Evolutionary conservation across 495 filamentous ascomycete genomes (phyloP), one percentile per base, ranked within the genome.

Genomic region (Entonaema liquescens): DNA sequence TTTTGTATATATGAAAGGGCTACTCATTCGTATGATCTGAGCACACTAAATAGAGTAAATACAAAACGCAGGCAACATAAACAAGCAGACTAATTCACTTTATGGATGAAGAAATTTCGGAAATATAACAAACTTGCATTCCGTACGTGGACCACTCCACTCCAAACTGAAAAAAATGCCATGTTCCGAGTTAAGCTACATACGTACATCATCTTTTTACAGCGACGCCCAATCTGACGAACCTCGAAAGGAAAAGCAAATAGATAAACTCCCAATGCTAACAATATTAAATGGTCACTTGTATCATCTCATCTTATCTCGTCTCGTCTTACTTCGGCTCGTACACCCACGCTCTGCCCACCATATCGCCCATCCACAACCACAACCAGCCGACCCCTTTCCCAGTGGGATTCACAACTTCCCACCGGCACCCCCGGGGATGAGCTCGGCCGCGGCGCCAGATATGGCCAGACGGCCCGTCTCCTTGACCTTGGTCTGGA

Each of bases 401-500:
- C 28, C 50, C 13, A 28, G 25, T 15, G 3, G 21, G 21, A 23
- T 44, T 58, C 68, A 75, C 59, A 75, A 58, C 60, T 73, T 75
- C 11, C 65, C 70, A 2, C 36, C 65, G 3, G 6, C 17, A 38
- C 62, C 71, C 6, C 50, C 62, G 8, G 56, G 57, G 1, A 93
- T 68, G 77, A 99, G 84, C 86, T 98, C 95, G 2, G 89, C 94
- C 17, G 93, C 95, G 19, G 92, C 96, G 12, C 91, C 93, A 9
- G 88, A 87, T 80, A 99, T 97, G 68, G 91, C 92, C 70, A 94
- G 81, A 86, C 97, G 98, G 50, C 95, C 96, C 56, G 95, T 99
- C 86, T 99, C 95, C 76, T 94, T 92, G 44, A 99, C 95, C 76
- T 88, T 95, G 19, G 89, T 89, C 87, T 98, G 94, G 85, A 99